A percentile compares a stretch with the other conserved stretches of the same genome.
These are phyloP conservation scores for Fusarium temperatum DNA, from an alignment of 2,329 filamentous ascomycete genomes.

Conservation along the genomic window DNA sequence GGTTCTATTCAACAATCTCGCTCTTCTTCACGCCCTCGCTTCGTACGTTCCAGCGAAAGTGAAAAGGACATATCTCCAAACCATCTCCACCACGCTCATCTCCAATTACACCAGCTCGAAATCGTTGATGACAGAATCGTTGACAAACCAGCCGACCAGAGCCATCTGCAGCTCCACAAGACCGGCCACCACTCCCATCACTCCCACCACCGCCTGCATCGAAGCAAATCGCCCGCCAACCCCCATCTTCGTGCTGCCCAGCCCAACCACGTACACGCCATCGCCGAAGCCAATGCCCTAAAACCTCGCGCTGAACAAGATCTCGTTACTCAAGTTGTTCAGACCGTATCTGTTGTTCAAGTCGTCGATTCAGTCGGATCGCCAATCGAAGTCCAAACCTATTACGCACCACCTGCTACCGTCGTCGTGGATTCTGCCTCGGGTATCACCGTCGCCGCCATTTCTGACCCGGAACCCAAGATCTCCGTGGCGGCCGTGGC, in stretches of 20 bases:
- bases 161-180: slow-evolving; percentile 22
- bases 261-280: slow-evolving; percentile 13
- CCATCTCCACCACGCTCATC: slow-evolving; percentile 27
- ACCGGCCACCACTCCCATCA: slow-evolving; percentile 39
- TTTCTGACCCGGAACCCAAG: slow-evolving; percentile 41
- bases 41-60: slow-evolving; percentile 27
- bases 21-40: slow-evolving; percentile 22
- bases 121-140: slow-evolving; percentile 24
- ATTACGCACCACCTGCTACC: slow-evolving; percentile 51
- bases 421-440: slow-evolving; percentile 49
- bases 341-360: slow-evolving; percentile 65
- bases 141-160: slow-evolving; percentile 17
- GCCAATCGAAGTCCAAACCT: slow-evolving; percentile 55
- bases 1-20: slow-evolving; percentile 24
- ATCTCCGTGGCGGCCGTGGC: slow-evolving; percentile 37
- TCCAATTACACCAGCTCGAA: slow-evolving; percentile 25
- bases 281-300: slow-evolving; percentile 29
- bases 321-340: slow-evolving; percentile 58
- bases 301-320: slow-evolving; percentile 30
- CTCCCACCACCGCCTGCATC: slow-evolving; percentile 35
- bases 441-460: slow-evolving; percentile 49
- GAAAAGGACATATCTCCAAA: slow-evolving; percentile 9
- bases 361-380: slow-evolving; percentile 59
- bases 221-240: slow-evolving; percentile 23
- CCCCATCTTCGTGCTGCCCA: slow-evolving; percentile 37